Percentiles rank a stretch among this genome's conserved stretches.
phyloP scores from a whole-genome alignment of 257 asterid genomes.

The Haberlea rhodopensis region DNA sequence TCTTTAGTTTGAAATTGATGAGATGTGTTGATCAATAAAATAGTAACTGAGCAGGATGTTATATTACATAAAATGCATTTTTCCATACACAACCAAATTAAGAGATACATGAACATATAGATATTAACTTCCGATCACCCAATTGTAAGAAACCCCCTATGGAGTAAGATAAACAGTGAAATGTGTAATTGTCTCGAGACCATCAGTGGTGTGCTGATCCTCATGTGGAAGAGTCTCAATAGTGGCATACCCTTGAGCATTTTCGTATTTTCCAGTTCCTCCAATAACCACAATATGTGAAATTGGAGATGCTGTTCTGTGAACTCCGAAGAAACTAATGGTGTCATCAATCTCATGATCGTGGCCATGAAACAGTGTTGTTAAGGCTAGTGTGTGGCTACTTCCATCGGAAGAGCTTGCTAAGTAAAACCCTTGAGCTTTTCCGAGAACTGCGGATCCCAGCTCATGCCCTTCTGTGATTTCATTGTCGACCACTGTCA shows the following conservation, averaged over 20 bases:
- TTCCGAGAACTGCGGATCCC: constrained; percentile 63
- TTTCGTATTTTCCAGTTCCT: constrained; percentile 77
- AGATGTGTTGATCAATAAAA: not conserved
- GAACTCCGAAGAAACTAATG: constrained; percentile 79
- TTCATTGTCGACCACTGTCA: constrained; percentile 83
- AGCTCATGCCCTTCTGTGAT: constrained; percentile 76
- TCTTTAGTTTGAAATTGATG: no score
- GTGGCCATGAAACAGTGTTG: constrained; percentile 65
- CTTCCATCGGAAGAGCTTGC: constrained; percentile 86
- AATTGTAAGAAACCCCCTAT: constrained; percentile 23
- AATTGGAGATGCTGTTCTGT: constrained; percentile 76
- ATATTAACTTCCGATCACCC: not conserved
- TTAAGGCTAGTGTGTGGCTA: constrained; percentile 71
- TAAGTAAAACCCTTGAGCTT: constrained; percentile 76
- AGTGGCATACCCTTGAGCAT: constrained; percentile 72
- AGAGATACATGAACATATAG: not conserved
- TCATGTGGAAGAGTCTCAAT: constrained; percentile 75
- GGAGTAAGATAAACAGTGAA: constrained; percentile 74
- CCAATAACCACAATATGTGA: constrained; percentile 78
- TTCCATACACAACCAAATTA: constrained; percentile 6
- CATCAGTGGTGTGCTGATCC: constrained; percentile 84
- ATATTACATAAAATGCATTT: not conserved
- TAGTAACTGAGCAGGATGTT: not conserved
- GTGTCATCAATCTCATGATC: constrained; percentile 54
- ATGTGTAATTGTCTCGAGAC: constrained; percentile 80